Base-by-base conservation (phyloP, 2,329 filamentous ascomycete genomes). In the Fusarium nodosum region DNA sequence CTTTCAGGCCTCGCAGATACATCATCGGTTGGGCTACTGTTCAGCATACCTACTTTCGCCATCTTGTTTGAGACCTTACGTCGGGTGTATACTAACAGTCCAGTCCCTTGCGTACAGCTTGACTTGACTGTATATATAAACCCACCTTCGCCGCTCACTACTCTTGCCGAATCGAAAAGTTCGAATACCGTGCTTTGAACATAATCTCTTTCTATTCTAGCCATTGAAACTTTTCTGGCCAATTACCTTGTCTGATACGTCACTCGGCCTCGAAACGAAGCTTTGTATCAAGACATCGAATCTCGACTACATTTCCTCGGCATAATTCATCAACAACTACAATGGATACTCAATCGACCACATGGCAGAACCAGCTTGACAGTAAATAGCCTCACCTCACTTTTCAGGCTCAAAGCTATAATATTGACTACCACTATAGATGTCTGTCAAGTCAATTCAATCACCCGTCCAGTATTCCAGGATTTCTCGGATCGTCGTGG, bases 401-500 rank as follows among this genome's bases (percentile, higher is more conserved):
- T 20, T 26, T 15, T 18, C 24, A 31, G 42, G 13, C 15, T 41
- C 64, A 6, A 48, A 50, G 16, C 39, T 45, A 18, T 56, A 10
- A 34, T 60, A 11, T 55, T 68, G 56, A 63, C 60, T 51, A 57
- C 42, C 59, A 45, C 56, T 57, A 26, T 71, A 91, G 89, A 86
- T 59, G 82, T 86, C 68, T 92, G 90, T 77, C 84, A 82, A 59
- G 82, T 83, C 64, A 82, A 82, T 56, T 84, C 87, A 64, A 76
- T 88, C 41, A 78, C 81, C 44, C 78, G 82, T 50, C 90, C 90
- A 10, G 80, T 87, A 55, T 94, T 90, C 77, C 88, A 90, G 76
- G 88, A 92, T 72, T 86, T 92, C 53, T 93, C 91, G 73, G 91
- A 93, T 79, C 87, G 90, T 77, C 86, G 91, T 86, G 91, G 91